Conservation (phyloP, 306 rosid genomes). For the Ormosia emarginata region DNA sequence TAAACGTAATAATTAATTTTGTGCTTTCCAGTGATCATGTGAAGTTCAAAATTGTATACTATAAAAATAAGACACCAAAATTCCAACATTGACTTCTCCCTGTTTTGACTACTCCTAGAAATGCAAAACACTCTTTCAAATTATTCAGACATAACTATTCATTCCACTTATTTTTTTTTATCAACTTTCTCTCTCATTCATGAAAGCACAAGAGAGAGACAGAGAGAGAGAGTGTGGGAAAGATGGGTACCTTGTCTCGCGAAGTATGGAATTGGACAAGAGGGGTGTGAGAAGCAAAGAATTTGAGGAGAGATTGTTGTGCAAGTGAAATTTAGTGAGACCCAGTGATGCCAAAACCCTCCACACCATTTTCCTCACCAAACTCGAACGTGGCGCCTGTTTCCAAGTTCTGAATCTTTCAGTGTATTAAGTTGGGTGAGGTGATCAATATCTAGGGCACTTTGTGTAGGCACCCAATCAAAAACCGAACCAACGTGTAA, state of each 20-base stretch:
- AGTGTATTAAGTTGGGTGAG: not conserved
- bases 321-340: constrained; percentile 25
- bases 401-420: not conserved
- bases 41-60: not conserved
- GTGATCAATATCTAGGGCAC: not conserved
- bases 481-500: not conserved
- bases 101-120: not conserved
- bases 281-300: constrained; percentile 3
- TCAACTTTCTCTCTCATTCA: not conserved
- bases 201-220: not conserved
- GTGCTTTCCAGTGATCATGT: not conserved
- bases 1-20: not conserved
- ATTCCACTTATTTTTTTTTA: not conserved
- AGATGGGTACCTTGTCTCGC: constrained; percentile 31
- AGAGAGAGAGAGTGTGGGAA: not conserved
- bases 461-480: not conserved
- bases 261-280: constrained; percentile 13
- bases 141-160: not conserved
- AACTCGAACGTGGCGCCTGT: not conserved
- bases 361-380: constrained; percentile 2
- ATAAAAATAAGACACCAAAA: not conserved
- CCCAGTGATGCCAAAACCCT: constrained; percentile 33
- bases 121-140: not conserved
- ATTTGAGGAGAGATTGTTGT: constrained; percentile 22
- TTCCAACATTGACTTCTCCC: not conserved